Conservation (phyloP, 768 basidiomycete species). For the Lactarius indigo region DNA sequence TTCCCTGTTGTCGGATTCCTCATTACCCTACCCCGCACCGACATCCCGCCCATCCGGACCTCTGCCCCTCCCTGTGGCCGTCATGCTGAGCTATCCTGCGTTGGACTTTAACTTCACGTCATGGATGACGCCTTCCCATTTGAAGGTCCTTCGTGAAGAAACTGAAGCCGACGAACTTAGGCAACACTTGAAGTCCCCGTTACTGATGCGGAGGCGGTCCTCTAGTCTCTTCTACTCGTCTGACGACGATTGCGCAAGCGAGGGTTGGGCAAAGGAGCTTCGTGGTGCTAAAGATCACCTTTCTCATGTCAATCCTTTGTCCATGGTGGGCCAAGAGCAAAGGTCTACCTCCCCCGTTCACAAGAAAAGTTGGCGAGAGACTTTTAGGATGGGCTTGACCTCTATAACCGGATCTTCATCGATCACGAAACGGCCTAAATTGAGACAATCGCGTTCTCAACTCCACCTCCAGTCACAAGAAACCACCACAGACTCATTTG, state of each 20-base stretch:
- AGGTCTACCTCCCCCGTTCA: slow-evolving; percentile 29
- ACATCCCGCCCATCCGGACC: slow-evolving; percentile 32
- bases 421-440: slow-evolving; percentile 19
- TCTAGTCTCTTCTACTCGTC: slow-evolving; percentile 75
- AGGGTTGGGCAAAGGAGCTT: slow-evolving; percentile 26
- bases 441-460: slow-evolving; percentile 15
- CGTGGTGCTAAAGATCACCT: slow-evolving; percentile 57
- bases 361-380: slow-evolving; percentile 34
- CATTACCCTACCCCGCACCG: slow-evolving; percentile 13
- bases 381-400: slow-evolving; percentile 30
- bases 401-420: slow-evolving; percentile 23
- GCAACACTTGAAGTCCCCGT: slow-evolving; percentile 21
- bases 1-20: slow-evolving; percentile 29
- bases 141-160: slow-evolving; percentile 81
- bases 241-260: slow-evolving; percentile 55
- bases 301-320: slow-evolving; percentile 83
- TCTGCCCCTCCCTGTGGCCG: slow-evolving; percentile 71
- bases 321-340: slow-evolving; percentile 73
- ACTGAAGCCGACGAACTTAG: slow-evolving; percentile 26
- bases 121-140: slow-evolving; percentile 87
- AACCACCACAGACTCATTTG: not conserved
- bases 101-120: slow-evolving; percentile 98
- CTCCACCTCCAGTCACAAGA: slow-evolving; percentile 1
- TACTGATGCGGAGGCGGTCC: slow-evolving; percentile 47
- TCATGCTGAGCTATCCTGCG: slow-evolving; percentile 87